Conservation (phyloP, 805 yeast genomes). For the Zygosaccharomyces kombuchaensis region DNA sequence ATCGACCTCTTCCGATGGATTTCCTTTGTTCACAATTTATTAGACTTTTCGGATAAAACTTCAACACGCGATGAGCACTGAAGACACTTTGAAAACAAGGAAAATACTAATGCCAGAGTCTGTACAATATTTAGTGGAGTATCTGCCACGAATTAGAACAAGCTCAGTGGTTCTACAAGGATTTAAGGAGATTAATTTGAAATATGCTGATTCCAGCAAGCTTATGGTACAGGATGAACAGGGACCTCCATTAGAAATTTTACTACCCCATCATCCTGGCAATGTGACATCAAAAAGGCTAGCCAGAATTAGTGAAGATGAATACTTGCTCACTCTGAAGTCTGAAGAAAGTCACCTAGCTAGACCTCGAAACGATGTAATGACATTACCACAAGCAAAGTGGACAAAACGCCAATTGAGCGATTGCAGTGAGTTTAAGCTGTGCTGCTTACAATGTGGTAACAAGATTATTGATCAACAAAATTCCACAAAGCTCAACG, state of each 20-base stretch:
- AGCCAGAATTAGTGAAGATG: constrained; percentile 1
- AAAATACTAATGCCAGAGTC: not conserved
- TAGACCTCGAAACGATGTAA: constrained; percentile 12
- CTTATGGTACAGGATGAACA: constrained; percentile 8
- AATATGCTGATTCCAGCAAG: not conserved
- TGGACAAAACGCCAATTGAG: constrained; percentile 26
- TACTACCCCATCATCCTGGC: constrained; percentile 11
- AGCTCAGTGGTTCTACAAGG: constrained; percentile 20
- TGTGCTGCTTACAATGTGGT: constrained; percentile 20
- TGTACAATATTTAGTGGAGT: constrained; percentile 9
- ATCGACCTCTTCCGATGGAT: not conserved
- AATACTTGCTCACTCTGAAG: constrained; percentile 12
- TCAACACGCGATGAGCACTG: constrained; percentile 4
- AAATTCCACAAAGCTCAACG: constrained; percentile 32
- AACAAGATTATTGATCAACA: constrained; percentile 7
- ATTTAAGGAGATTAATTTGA: constrained; percentile 4
- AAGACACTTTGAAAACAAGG: not conserved
- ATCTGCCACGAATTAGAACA: constrained; percentile 17
- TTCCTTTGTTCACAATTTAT: not conserved
- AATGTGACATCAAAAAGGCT: not conserved
- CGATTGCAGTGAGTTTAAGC: constrained; percentile 3
- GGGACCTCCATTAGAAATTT: constrained; percentile 2
- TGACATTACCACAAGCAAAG: constrained; percentile 19
- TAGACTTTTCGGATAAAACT: not conserved
- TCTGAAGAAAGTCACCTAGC: constrained; percentile 1